Conservation (phyloP, 805 yeast genomes). For the Saturnispora besseyi region DNA sequence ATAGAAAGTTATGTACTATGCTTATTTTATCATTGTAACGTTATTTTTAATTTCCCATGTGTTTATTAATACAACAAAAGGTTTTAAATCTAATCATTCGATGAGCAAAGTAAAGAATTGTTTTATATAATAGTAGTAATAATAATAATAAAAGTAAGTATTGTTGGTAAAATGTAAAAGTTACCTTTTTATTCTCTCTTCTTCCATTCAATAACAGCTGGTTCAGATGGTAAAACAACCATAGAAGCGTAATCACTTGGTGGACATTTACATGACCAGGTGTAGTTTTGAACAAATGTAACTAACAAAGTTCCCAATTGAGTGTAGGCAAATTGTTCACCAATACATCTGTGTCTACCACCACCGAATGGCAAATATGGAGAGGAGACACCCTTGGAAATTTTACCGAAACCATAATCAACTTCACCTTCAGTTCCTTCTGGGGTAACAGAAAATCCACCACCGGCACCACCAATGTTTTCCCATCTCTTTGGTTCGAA, state of each 20-base stretch:
- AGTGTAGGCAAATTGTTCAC: slow-evolving; percentile 94
- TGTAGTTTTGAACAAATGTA: slow-evolving; percentile 63
- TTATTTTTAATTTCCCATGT: not conserved
- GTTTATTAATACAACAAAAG: slow-evolving; percentile 1
- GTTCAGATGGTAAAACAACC: slow-evolving; percentile 85
- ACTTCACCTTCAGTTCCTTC: slow-evolving; percentile 36
- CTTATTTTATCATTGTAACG: not conserved
- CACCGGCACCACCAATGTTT: slow-evolving; percentile 20
- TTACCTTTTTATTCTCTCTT: slow-evolving; percentile 35
- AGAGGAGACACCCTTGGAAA: slow-evolving; percentile 90
- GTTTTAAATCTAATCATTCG: not conserved
- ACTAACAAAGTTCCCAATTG: slow-evolving; percentile 83
- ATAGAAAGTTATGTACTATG: not conserved
- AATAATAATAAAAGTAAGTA: not conserved
- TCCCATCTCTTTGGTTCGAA: slow-evolving; percentile 92
- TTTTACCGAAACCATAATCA: slow-evolving; percentile 95
- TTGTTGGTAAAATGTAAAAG: not conserved
- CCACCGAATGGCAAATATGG: slow-evolving; percentile 98
- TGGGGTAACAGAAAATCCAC: slow-evolving; percentile 17
- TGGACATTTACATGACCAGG: slow-evolving; percentile 67
- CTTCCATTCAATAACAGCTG: slow-evolving; percentile 66
- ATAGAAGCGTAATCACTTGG: slow-evolving; percentile 73
- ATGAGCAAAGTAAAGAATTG: not conserved
- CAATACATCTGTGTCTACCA: slow-evolving; percentile 98
- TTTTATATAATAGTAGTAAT: not conserved